phyloP scores from a whole-genome alignment of 1,284 basidiomycete genomes.

The Cryptococcus deneoformans region DNA sequence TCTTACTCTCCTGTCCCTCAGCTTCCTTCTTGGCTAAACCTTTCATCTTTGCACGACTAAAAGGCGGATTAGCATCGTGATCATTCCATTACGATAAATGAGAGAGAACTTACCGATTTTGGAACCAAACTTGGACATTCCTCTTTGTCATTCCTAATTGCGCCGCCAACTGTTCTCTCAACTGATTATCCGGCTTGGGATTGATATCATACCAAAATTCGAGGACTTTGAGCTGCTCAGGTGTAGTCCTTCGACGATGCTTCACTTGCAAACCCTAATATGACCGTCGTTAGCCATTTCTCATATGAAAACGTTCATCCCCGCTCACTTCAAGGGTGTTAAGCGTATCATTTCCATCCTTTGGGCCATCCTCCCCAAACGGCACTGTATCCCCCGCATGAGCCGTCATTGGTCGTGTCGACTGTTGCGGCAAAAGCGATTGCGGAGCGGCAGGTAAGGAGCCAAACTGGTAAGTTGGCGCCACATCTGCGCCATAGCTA shows the following conservation, averaged over 20 bases:
- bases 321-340: no score
- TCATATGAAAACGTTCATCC: no score
- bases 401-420: no score
- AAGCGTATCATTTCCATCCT: no score
- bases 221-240: constrained; percentile 76
- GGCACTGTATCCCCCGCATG: no score
- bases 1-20: constrained; percentile 18
- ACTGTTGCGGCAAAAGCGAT: no score
- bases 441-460: no score
- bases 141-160: constrained; percentile 87
- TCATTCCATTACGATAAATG: background rate
- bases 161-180: constrained; percentile 72
- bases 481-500: no score
- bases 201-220: constrained; percentile 80
- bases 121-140: constrained; percentile 94
- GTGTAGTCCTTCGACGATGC: constrained; percentile 79
- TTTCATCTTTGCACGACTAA: constrained; percentile 79
- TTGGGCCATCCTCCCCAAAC: no score
- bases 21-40: constrained; percentile 49
- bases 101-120: constrained; percentile 64
- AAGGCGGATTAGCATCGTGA: background rate
- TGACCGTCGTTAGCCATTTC: no score
- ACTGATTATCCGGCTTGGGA: constrained; percentile 80
- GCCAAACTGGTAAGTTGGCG: no score
- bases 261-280: constrained; percentile 61